Evolutionary conservation across 2,329 filamentous ascomycete genomes (phyloP).

Genomic region (Colletotrichum aenigma): DNA sequence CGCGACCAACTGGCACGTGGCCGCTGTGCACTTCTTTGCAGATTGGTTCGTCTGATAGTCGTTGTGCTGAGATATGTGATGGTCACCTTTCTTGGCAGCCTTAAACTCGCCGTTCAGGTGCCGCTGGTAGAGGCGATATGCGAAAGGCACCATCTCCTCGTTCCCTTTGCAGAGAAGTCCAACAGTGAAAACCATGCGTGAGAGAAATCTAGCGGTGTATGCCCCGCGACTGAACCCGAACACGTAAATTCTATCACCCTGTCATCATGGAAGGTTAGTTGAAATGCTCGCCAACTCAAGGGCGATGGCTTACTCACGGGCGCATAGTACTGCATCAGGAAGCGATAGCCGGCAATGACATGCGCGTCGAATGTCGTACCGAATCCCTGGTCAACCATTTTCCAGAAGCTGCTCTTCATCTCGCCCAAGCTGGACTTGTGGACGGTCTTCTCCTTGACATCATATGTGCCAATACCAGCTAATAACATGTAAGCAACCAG

Average conservation of each 20-base stretch:
- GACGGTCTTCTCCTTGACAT: conserved; percentile 43
- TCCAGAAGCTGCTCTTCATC: conserved; percentile 34
- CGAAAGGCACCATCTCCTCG: conserved; percentile 58
- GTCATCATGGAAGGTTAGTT: neutral
- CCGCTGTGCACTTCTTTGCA: neutral
- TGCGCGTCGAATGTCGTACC: conserved; percentile 54
- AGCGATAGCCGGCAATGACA: conserved; percentile 56
- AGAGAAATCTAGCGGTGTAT: conserved; percentile 55
- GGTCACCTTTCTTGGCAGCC: conserved; percentile 10
- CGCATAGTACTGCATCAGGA: conserved; percentile 58
- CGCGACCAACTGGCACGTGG: conserved; percentile 13
- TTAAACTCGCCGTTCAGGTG: conserved; percentile 39
- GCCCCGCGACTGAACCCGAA: conserved; percentile 59
- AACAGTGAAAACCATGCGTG: conserved; percentile 53
- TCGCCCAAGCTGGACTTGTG: conserved; percentile 38
- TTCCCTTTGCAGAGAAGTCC: conserved; percentile 55
- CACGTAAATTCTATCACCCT: conserved; percentile 56
- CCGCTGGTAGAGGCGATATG: conserved; percentile 46
- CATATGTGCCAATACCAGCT: conserved; percentile 55
- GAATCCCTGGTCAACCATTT: conserved; percentile 44
- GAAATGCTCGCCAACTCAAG: neutral
- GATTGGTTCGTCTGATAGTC: conserved; percentile 25
- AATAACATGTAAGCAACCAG: neutral
- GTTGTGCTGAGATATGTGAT: neutral
- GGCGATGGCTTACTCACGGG: conserved; percentile 29